Conservation (phyloP, 83 land plant species). For the Thuja plicata region DNA sequence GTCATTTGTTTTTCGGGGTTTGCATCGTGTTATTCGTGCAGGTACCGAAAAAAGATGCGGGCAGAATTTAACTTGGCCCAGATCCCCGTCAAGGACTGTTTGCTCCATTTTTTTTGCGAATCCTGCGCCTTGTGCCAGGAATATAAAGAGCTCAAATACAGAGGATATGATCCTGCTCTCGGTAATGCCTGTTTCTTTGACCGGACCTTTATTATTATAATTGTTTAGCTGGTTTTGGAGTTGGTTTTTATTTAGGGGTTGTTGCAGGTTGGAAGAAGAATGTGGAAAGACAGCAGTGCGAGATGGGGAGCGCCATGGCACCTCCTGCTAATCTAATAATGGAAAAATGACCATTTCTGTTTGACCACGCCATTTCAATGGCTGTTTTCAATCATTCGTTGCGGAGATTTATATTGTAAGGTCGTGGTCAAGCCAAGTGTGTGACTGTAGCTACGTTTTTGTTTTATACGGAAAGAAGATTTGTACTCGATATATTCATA, state of each 20-base stretch:
- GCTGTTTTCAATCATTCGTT: no score
- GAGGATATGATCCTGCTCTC: conserved; percentile 18
- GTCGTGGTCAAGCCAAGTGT: no score
- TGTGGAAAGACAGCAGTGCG: conserved; percentile 13
- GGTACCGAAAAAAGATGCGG: conserved; percentile 35
- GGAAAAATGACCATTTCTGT: background rate
- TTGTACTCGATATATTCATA: no score
- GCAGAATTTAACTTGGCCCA: conserved; percentile 16
- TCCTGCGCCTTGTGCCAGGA: conserved; percentile 32
- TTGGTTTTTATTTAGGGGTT: background rate
- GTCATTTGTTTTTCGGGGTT: no score
- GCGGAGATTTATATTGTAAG: no score
- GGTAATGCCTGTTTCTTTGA: conserved; percentile 3
- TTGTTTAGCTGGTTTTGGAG: background rate
- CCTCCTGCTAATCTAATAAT: background rate
- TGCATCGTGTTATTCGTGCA: conserved; percentile 17
- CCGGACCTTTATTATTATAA: background rate
- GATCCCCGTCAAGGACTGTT: conserved; percentile 25
- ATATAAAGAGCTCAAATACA: conserved; percentile 35
- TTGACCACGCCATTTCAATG: no score
- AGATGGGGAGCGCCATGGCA: background rate
- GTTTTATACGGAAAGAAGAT: no score
- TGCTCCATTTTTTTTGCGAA: conserved; percentile 29
- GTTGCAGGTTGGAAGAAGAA: conserved; percentile 40
- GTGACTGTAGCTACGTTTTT: no score